Evolutionary conservation across 129 eudicot genomes (phyloP).

Genomic region (Lactuca sativa): DNA sequence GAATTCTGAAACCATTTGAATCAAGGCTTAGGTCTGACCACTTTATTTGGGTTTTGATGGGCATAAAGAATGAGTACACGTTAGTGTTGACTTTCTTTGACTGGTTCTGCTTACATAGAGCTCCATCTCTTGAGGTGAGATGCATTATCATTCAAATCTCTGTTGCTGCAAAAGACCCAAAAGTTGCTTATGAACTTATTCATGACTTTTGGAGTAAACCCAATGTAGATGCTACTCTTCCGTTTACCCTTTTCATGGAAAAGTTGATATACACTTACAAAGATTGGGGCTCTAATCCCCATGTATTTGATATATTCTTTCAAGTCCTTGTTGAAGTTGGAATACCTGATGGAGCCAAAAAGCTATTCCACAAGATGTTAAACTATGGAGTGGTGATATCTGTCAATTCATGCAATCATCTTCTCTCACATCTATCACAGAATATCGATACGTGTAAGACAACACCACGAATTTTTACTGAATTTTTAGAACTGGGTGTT

Average conservation of each 20-base stretch:
- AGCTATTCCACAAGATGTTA: conserved; percentile 67
- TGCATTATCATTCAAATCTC: conserved; percentile 83
- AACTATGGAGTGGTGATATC: conserved; percentile 71
- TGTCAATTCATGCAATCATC: conserved; percentile 64
- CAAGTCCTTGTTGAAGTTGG: conserved; percentile 76
- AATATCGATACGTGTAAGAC: conserved; percentile 38
- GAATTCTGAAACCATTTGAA: conserved; percentile 66
- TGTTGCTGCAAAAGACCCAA: conserved; percentile 62
- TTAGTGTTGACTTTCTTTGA: conserved; percentile 68
- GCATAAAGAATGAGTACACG: conserved; percentile 61
- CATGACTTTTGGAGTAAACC: conserved; percentile 70
- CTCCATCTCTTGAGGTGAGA: conserved; percentile 81
- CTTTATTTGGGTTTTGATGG: conserved; percentile 92
- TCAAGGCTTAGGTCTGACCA: conserved; percentile 72
- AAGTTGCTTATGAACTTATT: conserved; percentile 52
- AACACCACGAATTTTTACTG: conserved; percentile 44
- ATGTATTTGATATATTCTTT: conserved; percentile 82
- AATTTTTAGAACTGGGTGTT: conserved; percentile 66
- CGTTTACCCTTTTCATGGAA: conserved; percentile 62
- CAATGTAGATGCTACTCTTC: conserved; percentile 44
- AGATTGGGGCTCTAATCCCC: conserved; percentile 84
- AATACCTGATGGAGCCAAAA: conserved; percentile 57
- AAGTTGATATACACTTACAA: conserved; percentile 84
- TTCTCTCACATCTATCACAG: conserved; percentile 54
- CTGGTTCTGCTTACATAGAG: conserved; percentile 61